A percentile compares a stretch with the other conserved stretches of the same genome.
phyloP scores from a whole-genome alignment of 2,329 filamentous ascomycete species.

The Epichloe scottii region DNA sequence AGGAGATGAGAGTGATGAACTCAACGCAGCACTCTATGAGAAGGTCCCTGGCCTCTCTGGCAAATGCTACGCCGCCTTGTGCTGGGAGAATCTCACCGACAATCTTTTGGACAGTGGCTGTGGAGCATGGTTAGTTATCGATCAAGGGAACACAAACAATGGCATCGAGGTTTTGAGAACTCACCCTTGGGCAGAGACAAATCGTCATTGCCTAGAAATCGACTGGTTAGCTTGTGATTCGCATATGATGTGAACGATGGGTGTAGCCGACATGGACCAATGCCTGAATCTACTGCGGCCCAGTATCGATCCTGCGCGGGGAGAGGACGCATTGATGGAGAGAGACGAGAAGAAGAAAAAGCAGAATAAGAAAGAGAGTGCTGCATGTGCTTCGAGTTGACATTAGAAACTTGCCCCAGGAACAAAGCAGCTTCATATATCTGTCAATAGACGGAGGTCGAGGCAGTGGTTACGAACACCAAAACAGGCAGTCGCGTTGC shows the following conservation, averaged over 20 bases:
- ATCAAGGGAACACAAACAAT: background rate
- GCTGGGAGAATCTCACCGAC: conserved; percentile 84
- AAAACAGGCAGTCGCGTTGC: background rate
- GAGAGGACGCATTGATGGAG: conserved; percentile 9
- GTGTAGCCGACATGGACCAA: conserved; percentile 1
- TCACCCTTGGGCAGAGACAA: conserved; percentile 52
- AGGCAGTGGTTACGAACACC: background rate
- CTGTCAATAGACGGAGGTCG: background rate
- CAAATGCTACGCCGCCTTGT: conserved; percentile 67
- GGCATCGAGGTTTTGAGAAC: conserved; percentile 7
- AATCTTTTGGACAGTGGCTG: conserved; percentile 67
- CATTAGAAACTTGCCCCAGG: background rate
- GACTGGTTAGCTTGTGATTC: conserved; percentile 18
- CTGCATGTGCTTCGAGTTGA: background rate
- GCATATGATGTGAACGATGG: background rate
- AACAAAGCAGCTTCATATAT: background rate
- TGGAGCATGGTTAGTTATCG: conserved; percentile 16
- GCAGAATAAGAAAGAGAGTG: background rate
- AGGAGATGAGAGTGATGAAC: conserved; percentile 97
- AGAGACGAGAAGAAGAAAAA: background rate
- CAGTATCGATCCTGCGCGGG: conserved; percentile 17
- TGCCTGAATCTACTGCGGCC: conserved; percentile 12
- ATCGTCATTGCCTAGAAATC: conserved; percentile 45
- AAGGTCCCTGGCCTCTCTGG: conserved; percentile 88
- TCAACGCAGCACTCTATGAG: conserved; percentile 98